Evolutionary conservation across 768 basidiomycete species (phyloP).

Genomic region (Leucocoprinus sp.): DNA sequence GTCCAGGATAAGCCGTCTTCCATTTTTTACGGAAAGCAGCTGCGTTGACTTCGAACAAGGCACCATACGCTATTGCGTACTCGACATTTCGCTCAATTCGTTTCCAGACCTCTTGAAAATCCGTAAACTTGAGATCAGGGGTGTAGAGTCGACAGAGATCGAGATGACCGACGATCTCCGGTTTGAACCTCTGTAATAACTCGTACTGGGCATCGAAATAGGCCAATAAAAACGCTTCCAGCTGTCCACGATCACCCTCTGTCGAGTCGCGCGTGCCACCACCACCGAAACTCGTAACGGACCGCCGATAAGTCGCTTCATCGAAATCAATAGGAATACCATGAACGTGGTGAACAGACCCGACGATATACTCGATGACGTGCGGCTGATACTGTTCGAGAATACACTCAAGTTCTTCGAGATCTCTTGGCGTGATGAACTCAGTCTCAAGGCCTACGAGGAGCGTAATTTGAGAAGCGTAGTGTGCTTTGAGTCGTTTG

Average conservation of each 20-base stretch:
- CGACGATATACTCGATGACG: conserved; percentile 82
- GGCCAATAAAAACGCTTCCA: conserved; percentile 43
- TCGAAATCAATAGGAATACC: conserved; percentile 91
- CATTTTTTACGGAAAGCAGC: conserved; percentile 92
- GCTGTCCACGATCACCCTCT: conserved; percentile 19
- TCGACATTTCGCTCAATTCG: conserved; percentile 69
- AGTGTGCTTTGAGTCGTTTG: conserved; percentile 56
- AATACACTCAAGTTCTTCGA: conserved; percentile 46
- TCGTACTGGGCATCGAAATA: conserved; percentile 87
- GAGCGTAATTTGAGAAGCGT: conserved; percentile 61
- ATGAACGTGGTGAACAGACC: conserved; percentile 88
- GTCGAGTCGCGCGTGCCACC: conserved; percentile 7
- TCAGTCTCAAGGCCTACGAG: conserved; percentile 93
- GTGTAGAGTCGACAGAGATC: conserved; percentile 87
- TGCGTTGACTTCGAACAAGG: conserved; percentile 88
- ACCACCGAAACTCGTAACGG: conserved; percentile 35
- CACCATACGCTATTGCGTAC: conserved; percentile 73
- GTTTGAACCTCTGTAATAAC: conserved; percentile 61
- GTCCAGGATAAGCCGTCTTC: conserved; percentile 75
- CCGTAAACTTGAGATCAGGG: conserved; percentile 49
- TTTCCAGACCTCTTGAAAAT: conserved; percentile 51
- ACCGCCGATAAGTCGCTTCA: conserved; percentile 52
- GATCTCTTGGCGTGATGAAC: conserved; percentile 63
- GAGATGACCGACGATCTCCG: conserved; percentile 89
- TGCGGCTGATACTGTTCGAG: conserved; percentile 34